Base-by-base conservation (phyloP, 2,329 filamentous ascomycete species). In the Colletotrichum navitas region DNA sequence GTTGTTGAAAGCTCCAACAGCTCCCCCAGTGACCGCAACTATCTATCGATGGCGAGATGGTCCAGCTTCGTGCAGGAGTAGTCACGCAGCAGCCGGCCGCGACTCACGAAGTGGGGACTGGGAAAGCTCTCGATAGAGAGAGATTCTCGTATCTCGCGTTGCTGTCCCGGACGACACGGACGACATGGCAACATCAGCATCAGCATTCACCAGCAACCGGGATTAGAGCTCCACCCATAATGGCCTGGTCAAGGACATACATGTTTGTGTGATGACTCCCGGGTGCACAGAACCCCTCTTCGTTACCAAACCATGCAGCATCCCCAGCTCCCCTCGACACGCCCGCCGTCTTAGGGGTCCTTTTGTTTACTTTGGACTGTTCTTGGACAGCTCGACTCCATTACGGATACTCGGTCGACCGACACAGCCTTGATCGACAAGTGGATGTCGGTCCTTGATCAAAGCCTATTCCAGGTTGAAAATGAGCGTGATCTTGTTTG, bases 321-420 rank as follows among this genome's bases (percentile, higher is more conserved):
- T 41, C 68, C 68, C 65, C 52, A 55, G 68, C 68, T 71, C 52
- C 52, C 51, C 36, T 63, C 58, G 52, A 68, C 58, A 71, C 59
- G 59, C 65, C 65, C 52, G 52, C 29, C 39, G 59, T 63, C 68
- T 63, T 71, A 68, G 68, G 68, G 65, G 68, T 59, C 52, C 54
- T 39, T 68, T 68, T 71, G 65, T 71, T 71, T 71, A 71, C 68
- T 71, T 71, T 71, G 24, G 65, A 68, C 68, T 26, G 60, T 63
- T 68, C 39, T 68, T 41, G 68, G 65, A 71, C 59, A 63, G 62
- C 65, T 63, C 16, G 54, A 32, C 43, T 32, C 32, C 52, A 55
- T 24, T n/a, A 34, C n/a, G n/a, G n/a, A n/a, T n/a, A n/a, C n/a
- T 71, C 56, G 16, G 34, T 32, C 52, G 36, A 34, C n/a, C n/a